A percentile compares a stretch with the other conserved stretches of the same genome.
phyloP scores from a whole-genome alignment of 176 grass and related monocot species.

The Stipa capillata region DNA sequence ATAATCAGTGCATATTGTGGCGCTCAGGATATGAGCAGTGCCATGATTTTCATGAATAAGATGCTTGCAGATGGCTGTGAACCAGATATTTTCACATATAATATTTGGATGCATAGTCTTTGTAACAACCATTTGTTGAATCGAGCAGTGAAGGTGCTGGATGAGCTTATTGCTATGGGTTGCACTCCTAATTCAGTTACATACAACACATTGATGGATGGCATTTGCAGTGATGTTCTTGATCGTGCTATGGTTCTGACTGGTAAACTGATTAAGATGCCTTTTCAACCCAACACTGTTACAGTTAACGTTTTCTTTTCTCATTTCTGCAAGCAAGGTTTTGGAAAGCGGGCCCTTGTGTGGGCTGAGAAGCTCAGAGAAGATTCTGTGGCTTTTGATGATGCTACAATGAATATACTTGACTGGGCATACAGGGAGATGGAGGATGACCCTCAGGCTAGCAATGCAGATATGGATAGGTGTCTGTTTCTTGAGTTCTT shows the following conservation, averaged over 20 bases:
- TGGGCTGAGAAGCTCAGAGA: constrained; percentile 78
- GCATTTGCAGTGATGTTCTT: constrained; percentile 71
- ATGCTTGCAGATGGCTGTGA: constrained; percentile 68
- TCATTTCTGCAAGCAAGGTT: constrained; percentile 93
- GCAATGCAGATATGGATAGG: constrained; percentile 24
- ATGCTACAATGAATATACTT: constrained; percentile 76
- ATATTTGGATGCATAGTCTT: constrained; percentile 86
- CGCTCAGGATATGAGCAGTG: constrained; percentile 52
- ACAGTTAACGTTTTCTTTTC: constrained; percentile 87
- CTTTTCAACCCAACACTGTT: constrained; percentile 68
- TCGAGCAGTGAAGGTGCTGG: constrained; percentile 53
- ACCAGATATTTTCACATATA: constrained; percentile 96
- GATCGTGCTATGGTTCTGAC: constrained; percentile 84
- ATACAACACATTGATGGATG: constrained; percentile 82
- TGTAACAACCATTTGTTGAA: constrained; percentile 63
- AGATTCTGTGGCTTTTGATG: constrained; percentile 75
- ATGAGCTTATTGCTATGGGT: constrained; percentile 57
- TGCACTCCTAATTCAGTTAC: constrained; percentile 59
- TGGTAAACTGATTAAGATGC: constrained; percentile 80
- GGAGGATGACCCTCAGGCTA: constrained; percentile 22
- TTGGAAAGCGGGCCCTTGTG: constrained; percentile 51
- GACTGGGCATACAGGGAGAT: constrained; percentile 58
- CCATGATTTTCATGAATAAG: constrained; percentile 62
- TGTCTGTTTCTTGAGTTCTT: constrained; percentile 63
- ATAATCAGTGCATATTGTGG: constrained; percentile 73